These are phyloP conservation scores for Colletotrichum filicis DNA, from an alignment of 2,329 filamentous ascomycete genomes.

Conservation along the genomic window DNA sequence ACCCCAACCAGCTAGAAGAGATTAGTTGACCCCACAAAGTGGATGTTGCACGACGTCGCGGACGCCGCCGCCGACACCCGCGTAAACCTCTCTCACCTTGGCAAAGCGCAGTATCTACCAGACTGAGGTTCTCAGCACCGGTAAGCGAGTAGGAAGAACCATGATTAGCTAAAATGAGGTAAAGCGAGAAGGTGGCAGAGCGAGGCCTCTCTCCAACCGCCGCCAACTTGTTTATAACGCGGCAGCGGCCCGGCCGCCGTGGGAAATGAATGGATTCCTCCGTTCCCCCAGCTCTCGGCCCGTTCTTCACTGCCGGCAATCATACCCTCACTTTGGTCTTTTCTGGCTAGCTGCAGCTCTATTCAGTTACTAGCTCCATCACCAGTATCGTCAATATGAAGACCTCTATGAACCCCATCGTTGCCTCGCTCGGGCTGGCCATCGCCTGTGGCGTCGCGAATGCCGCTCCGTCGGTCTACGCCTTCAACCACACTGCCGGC, in stretches of 20 bases:
- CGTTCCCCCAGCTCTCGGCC: constrained; percentile 12
- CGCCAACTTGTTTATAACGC: constrained; percentile 17
- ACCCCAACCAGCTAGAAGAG: constrained; percentile 12
- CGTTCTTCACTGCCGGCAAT: constrained; percentile 14
- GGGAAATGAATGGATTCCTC: not conserved
- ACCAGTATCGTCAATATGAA: constrained; percentile 20
- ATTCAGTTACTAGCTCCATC: not conserved
- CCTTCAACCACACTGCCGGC: constrained; percentile 30
- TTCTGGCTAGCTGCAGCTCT: constrained; percentile 15
- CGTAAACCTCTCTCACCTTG: constrained; percentile 2
- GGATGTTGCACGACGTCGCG: constrained; percentile 33
- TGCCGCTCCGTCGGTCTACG: constrained; percentile 21
- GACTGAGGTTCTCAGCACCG: not conserved
- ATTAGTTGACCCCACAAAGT: constrained; percentile 30
- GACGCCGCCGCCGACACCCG: constrained; percentile 14
- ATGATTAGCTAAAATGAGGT: not conserved
- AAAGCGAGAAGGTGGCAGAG: not conserved
- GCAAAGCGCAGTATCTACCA: constrained; percentile 13
- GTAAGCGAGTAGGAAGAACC: constrained; percentile 29
- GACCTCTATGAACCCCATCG: constrained; percentile 18
- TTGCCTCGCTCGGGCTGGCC: constrained; percentile 28
- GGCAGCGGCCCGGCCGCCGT: constrained; percentile 11
- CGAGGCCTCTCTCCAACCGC: not conserved
- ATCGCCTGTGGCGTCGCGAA: constrained; percentile 22
- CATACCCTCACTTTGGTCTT: constrained; percentile 10